Evolutionary conservation across 495 filamentous ascomycete genomes (phyloP), one percentile per base, ranked within the genome.

Genomic region (Aspergillus hancockii): DNA sequence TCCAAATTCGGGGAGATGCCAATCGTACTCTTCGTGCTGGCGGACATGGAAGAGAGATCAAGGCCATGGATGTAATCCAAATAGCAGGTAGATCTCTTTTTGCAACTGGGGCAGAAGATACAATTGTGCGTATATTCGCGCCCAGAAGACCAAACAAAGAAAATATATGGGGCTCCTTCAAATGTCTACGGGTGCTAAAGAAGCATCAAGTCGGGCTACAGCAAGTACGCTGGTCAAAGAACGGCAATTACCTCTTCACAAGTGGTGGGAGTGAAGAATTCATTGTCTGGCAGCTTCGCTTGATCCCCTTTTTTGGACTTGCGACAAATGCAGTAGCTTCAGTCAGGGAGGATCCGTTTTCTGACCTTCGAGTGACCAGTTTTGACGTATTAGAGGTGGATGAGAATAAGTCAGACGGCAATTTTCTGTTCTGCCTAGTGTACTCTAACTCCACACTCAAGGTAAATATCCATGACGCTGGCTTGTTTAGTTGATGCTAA

Each of bases 51-150:
- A 74, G 94, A 34, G 94, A 99, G 75, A 89, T 97, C 61, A 93
- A 93, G 71, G 79, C 88, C 1, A 75, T 87, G 59, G 85, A 90
- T n/a, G 67, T 86, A 8, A 80, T 73, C 5, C 63, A 67, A 1
- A 8, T 45, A 1, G 28, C 54, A 6, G 32, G 18, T 28, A 57
- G 52, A 7, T 71, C 67, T 28, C 64, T 61, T 49, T 71, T 96
- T 40, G 93, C 90, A 0, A 98, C 93, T 0, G 94, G 90, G 0
- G 88, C 91, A 0, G 94, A 98, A 72, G 94, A 98, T 63, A 98
- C 95, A 0, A 76, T 83, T 0, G 88, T 98, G 58, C 83, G 90
- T 19, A 81, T 98, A 23, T 73, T 62, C 40, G 55, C 60, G 22
- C 63, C 64, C 28, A 68, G 54, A 8, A 51, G 50, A 4, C 43